Evolutionary conservation across 768 basidiomycete species (phyloP), one percentile per base, ranked within the genome.

Genomic region (Boletus subcaerulescens): DNA sequence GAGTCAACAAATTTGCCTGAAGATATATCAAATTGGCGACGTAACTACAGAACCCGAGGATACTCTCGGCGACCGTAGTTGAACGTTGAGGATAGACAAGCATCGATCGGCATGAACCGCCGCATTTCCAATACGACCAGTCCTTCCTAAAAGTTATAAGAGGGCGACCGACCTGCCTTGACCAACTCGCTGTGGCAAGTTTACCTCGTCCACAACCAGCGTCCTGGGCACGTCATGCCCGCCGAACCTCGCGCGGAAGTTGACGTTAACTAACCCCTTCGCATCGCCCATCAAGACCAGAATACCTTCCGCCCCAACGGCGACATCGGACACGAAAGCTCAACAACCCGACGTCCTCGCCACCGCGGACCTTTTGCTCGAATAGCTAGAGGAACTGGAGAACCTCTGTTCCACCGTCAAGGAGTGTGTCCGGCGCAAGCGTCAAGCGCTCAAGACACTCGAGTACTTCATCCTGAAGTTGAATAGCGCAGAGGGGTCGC

Each of bases 311-410:
- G 20, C 50, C 24, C 45, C 55, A 38, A 20, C 29, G 12, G 24
- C 36, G 22, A 29, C 2, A 32, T 4, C 42, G 8, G n/a, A 32
- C 26, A 49, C 11, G 18, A 24, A n/a, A 44, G 26, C 54, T 10
- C 59, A 43, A 47, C 55, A 61, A 20, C 44, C 55, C 39, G 55
- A 70, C 43, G 38, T 68, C n/a, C 70, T 70, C 50, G 57, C 57
- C 29, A 72, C 68, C 15, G 66, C 70, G 3, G 69, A 60, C 48
- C 67, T 66, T 22, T 56, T 70, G 24, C 48, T 70, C 43, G 60
- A 60, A 32, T 68, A 70, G 5, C 42, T 70, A 4, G 59, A 58
- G 44, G 56, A 57, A 17, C 70, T 72, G 14, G 66, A 69, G 40
- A 55, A 18, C 22, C 59, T 58, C 46, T 60, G 54, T 33, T 62